Evolutionary conservation across 164 flowering plant genomes (phyloP), one percentile per base, ranked within the genome.

Genomic region (Liquidambar formosana): DNA sequence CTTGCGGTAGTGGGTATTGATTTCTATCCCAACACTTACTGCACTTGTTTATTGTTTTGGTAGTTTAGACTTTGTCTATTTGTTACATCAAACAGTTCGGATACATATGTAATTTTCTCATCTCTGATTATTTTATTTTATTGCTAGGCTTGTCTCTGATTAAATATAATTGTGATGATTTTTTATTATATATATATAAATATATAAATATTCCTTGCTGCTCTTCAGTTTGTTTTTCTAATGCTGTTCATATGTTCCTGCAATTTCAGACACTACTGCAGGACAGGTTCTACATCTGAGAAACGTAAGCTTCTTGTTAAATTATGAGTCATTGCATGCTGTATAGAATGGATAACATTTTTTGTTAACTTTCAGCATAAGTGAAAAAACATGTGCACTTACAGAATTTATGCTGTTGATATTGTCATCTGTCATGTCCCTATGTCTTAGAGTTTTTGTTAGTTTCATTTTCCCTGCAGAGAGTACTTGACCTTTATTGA

Each of bases 221-320:
- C 8, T 3, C 60, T 41, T n/a, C 51, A 10, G 13, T 23, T 47
- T 57, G 46, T 13, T 41, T 27, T 71, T 67, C 72, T 61, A 49
- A 70, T 69, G 54, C 59, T 68, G 12, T 63, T 15, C 43, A n/a
- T 13, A 33, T 64, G 62, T 19, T 65, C 33, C 10, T 72, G 38
- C 10, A 22, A 62, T 76, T 78, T 53, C 87, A 88, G 92, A 57
- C 80, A 84, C 74, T 88, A 86, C 81, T 88, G 92, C 79, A 69
- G 85, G 67, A 72, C 70, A 82, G 92, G 92, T 33, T 88, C 92
- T 19, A 84, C 85, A 33, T 68, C 83, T 68, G 77, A 86, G 76
- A 81, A 72, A 48, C 71, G 92, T 88, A 79, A 83, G 89, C 57
- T 44, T 57, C 61, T 65, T 66, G 33, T 61, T 45, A 18, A 52